These are phyloP conservation scores for Cotoneaster glaucophyllus DNA, from an alignment of 306 rosid species.

Conservation along the genomic window DNA sequence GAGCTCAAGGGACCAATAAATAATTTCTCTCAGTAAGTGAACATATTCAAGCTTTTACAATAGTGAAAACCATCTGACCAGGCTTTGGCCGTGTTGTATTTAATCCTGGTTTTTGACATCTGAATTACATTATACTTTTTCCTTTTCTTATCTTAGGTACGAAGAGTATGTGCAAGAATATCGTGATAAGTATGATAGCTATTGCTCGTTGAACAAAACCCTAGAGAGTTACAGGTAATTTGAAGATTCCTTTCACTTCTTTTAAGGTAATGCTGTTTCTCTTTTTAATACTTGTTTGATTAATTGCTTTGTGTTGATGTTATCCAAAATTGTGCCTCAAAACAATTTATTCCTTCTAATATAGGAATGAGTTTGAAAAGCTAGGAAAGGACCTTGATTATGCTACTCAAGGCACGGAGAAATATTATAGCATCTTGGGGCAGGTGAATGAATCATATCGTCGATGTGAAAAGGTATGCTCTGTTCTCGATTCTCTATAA, in stretches of 20 bases:
- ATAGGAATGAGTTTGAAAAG: conserved; percentile 61
- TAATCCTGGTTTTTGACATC: conserved; percentile 23
- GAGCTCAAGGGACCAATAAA: conserved; percentile 80
- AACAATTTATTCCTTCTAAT: conserved; percentile 11
- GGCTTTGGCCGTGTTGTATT: conserved; percentile 6
- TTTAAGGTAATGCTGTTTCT: not conserved
- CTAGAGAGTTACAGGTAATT: conserved; percentile 68
- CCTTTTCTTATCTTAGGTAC: conserved; percentile 41
- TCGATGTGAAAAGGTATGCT: conserved; percentile 58
- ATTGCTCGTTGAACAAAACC: conserved; percentile 77
- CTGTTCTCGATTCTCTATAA: not conserved
- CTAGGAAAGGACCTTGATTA: conserved; percentile 56
- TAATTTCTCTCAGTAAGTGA: conserved; percentile 71
- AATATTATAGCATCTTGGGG: conserved; percentile 40
- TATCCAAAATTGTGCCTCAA: conserved; percentile 12
- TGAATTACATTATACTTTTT: conserved; percentile 6
- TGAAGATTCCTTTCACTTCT: not conserved
- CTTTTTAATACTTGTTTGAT: conserved; percentile 6
- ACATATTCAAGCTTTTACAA: conserved; percentile 11
- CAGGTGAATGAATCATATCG: conserved; percentile 70
- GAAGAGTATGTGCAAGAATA: conserved; percentile 85
- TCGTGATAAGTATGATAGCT: conserved; percentile 75
- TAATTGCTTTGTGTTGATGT: conserved; percentile 6
- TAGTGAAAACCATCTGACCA: not conserved
- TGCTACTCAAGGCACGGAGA: conserved; percentile 57